Evolutionary conservation across 1,284 basidiomycete genomes (phyloP).

Genomic region (Tilletia indica): DNA sequence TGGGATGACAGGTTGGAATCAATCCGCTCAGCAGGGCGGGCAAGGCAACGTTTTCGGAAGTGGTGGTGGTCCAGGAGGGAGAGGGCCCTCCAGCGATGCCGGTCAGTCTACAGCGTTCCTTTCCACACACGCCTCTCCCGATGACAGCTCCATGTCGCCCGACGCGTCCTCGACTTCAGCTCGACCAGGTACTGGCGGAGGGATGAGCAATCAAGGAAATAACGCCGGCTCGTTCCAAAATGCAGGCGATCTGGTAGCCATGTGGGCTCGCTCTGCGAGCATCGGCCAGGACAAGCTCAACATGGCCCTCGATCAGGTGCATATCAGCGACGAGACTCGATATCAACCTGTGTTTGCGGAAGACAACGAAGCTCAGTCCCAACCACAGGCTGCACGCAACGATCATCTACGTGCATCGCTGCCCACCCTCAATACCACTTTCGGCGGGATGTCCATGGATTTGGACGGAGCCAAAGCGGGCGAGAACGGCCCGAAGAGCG

Average conservation of each 20-base stretch:
- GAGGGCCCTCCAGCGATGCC: neutral
- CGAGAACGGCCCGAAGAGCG: neutral
- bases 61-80: neutral
- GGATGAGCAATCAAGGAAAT: neutral
- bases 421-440: neutral
- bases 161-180: neutral
- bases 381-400: neutral
- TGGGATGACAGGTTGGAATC: neutral
- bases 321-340: conserved; percentile 15
- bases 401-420: conserved; percentile 3
- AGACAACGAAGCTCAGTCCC: neutral
- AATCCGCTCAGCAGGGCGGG: neutral
- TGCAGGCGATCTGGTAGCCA: neutral
- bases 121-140: neutral
- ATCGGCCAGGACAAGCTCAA: conserved; percentile 13
- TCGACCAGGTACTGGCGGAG: neutral
- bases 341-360: conserved; percentile 8
- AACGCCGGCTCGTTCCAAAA: neutral
- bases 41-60: neutral
- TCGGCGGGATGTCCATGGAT: neutral
- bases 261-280: conserved; percentile 7
- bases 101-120: neutral
- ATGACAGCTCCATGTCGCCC: conserved; percentile 11
- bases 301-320: conserved; percentile 12
- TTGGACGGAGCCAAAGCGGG: neutral